These are phyloP conservation scores for Phaeomoniella chlamydospora DNA, from an alignment of 2,329 filamentous ascomycete species.

Conservation along the genomic window DNA sequence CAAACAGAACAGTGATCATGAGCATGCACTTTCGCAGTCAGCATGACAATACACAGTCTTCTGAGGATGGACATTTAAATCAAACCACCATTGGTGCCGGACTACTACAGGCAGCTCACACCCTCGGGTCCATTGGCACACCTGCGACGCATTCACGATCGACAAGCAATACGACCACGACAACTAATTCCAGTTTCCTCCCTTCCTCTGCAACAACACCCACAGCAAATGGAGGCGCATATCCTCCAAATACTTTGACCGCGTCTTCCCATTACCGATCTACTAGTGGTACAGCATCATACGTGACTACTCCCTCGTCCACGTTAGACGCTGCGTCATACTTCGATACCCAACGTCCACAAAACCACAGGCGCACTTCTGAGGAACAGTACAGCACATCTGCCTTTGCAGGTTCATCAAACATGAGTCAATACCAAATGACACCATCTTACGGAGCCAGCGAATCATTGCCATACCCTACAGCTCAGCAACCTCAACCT, in stretches of 20 bases:
- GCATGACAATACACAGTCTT: conserved; percentile 3
- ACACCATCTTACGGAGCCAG: conserved; percentile 32
- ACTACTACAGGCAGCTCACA: conserved; percentile 22
- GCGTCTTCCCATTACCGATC: not conserved
- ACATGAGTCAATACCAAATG: conserved; percentile 32
- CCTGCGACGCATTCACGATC: conserved; percentile 24
- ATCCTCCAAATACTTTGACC: conserved; percentile 3
- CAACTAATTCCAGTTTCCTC: conserved; percentile 15
- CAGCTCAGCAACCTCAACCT: conserved; percentile 40
- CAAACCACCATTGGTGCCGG: not conserved
- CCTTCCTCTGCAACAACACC: conserved; percentile 2
- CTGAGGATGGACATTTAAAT: not conserved
- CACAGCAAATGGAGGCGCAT: conserved; percentile 6
- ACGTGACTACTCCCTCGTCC: conserved; percentile 6
- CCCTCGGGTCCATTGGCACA: conserved; percentile 31
- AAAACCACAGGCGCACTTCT: conserved; percentile 23
- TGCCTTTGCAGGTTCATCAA: conserved; percentile 22
- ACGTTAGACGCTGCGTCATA: conserved; percentile 30
- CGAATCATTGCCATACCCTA: conserved; percentile 40
- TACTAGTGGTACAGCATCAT: not conserved
- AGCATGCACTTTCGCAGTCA: conserved; percentile 11
- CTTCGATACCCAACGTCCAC: conserved; percentile 36
- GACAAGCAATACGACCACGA: conserved; percentile 22
- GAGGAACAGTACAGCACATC: conserved; percentile 42
- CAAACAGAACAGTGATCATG: not conserved